phyloP scores from a whole-genome alignment of 78 protist genomes.

The Protostelium mycophagum region DNA sequence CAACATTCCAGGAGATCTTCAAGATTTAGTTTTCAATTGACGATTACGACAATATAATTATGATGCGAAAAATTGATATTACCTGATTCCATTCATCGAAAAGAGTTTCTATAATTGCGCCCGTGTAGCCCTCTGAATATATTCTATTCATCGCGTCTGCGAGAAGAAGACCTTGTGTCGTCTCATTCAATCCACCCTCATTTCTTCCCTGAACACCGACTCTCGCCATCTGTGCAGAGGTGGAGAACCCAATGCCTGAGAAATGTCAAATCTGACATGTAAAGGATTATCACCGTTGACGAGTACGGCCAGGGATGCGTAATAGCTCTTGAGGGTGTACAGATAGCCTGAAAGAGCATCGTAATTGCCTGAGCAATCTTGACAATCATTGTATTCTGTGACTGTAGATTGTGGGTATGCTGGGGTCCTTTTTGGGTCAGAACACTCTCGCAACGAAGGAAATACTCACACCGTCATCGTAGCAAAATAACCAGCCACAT shows the following conservation, averaged over 20 bases:
- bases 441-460: not conserved
- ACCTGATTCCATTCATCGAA: not conserved
- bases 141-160: not conserved
- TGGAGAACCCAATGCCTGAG: not conserved
- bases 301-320: not conserved
- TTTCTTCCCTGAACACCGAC: not conserved
- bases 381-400: not conserved
- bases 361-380: not conserved
- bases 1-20: not conserved
- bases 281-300: not conserved
- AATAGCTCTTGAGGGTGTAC: not conserved
- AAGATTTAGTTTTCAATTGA: not conserved
- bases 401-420: not conserved
- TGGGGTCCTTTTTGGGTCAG: not conserved
- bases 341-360: not conserved
- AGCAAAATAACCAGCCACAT: not conserved
- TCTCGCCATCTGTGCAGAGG: not conserved
- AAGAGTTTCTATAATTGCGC: not conserved
- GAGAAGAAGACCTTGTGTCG: not conserved
- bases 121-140: not conserved
- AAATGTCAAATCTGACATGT: not conserved
- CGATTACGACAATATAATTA: no score
- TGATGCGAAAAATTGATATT: no score
- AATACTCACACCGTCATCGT: not conserved
- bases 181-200: not conserved